Evolutionary conservation across 2,329 filamentous ascomycete genomes (phyloP).

Genomic region (Tolypocladium cylindrosporum): DNA sequence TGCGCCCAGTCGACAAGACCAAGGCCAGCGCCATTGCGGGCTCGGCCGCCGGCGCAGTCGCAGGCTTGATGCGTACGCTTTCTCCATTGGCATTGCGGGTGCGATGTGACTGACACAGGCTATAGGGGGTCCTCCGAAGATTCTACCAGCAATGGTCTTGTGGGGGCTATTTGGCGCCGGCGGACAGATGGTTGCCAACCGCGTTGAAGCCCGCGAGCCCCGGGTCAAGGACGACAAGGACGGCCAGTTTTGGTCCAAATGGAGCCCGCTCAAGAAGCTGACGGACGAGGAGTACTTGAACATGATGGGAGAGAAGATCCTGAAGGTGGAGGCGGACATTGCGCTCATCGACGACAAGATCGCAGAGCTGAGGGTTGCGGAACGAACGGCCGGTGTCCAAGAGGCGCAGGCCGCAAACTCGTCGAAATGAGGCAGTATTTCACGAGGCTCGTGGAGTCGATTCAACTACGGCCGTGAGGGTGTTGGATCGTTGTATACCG

Average conservation of each 20-base stretch:
- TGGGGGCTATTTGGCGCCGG: constrained; percentile 33
- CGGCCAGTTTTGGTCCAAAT: constrained; percentile 47
- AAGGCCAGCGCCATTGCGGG: constrained; percentile 63
- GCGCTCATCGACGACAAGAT: constrained; percentile 71
- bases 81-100: neutral
- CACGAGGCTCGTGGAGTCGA: neutral
- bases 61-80: constrained; percentile 41
- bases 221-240: constrained; percentile 27
- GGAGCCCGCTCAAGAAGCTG: constrained; percentile 61
- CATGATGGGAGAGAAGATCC: constrained; percentile 60
- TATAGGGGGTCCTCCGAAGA: constrained; percentile 40
- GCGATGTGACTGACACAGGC: constrained; percentile 7
- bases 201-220: constrained; percentile 12
- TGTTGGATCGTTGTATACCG: neutral
- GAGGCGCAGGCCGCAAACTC: neutral
- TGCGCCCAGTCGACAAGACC: constrained; percentile 49
- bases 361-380: constrained; percentile 20
- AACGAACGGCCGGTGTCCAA: neutral
- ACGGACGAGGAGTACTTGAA: constrained; percentile 63
- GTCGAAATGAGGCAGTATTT: neutral
- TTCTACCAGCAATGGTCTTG: constrained; percentile 39
- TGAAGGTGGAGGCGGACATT: constrained; percentile 67
- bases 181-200: constrained; percentile 27
- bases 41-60: constrained; percentile 54
- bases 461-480: neutral